A percentile compares a stretch with the other conserved stretches of the same genome.
phyloP scores from a whole-genome alignment of 2,329 filamentous ascomycete genomes.

The Neophaeococcomyces mojaviensis region DNA sequence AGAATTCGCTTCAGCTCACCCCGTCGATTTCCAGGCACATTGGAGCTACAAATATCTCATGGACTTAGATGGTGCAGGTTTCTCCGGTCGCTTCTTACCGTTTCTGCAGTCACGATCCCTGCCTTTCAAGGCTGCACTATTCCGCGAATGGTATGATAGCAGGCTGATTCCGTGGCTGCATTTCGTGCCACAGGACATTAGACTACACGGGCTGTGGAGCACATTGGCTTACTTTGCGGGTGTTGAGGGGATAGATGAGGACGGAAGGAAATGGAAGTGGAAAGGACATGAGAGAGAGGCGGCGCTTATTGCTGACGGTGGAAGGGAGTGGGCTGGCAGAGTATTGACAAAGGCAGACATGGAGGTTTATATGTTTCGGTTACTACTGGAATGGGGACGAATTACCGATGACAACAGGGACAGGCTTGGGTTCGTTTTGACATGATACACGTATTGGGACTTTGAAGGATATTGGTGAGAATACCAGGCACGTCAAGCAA shows the following conservation, averaged over 20 bases:
- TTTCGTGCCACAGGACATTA: slow-evolving; percentile 68
- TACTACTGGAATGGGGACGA: slow-evolving; percentile 70
- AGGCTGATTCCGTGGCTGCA: slow-evolving; percentile 70
- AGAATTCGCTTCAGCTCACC: slow-evolving; percentile 44
- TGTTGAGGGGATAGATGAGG: slow-evolving; percentile 33
- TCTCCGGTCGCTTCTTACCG: slow-evolving; percentile 57
- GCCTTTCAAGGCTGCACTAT: slow-evolving; percentile 63
- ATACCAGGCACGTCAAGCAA: slow-evolving; percentile 13
- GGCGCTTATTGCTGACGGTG: slow-evolving; percentile 58
- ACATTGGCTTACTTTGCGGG: slow-evolving; percentile 69
- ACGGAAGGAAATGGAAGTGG: slow-evolving; percentile 41
- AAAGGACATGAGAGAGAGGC: slow-evolving; percentile 47
- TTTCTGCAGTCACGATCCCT: slow-evolving; percentile 60
- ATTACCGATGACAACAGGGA: slow-evolving; percentile 56
- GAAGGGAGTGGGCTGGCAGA: slow-evolving; percentile 56
- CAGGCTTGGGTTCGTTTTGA: slow-evolving; percentile 34
- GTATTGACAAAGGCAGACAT: slow-evolving; percentile 65
- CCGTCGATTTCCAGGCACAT: slow-evolving; percentile 48
- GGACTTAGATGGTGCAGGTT: slow-evolving; percentile 61
- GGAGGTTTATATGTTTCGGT: slow-evolving; percentile 71
- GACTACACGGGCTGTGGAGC: slow-evolving; percentile 66
- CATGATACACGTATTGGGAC: too few relatives aligned
- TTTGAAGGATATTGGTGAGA: too few relatives aligned
- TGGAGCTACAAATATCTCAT: slow-evolving; percentile 64
- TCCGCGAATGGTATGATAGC: slow-evolving; percentile 72